Base-by-base conservation (phyloP, 129 eudicot genomes). In the Artemisia annua region DNA sequence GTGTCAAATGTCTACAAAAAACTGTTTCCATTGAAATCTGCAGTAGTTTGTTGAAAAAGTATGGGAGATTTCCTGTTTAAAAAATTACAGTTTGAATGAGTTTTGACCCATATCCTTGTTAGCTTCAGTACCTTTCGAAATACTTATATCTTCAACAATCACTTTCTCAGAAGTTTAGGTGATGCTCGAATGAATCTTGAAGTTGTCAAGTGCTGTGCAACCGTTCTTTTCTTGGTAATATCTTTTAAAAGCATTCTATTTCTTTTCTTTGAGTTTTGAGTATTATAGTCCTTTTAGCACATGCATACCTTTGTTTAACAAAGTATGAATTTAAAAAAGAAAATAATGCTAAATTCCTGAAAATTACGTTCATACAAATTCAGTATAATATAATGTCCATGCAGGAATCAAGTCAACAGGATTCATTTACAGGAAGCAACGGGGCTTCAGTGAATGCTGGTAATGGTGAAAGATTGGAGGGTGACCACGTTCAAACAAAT, bases 181-280 rank as follows among this genome's bases (percentile, higher is more conserved):
- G 99, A 95, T 81, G 97, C 86, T 16, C 88, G 97, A 73, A 85
- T 95, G 97, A 95, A 94, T 84, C 82, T 94, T 79, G 97, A 94
- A 82, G 93, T 94, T 61, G 84, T 94, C 81, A 94, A 90, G 84
- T 78, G 76, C 74, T 94, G 99, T 32, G 94, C 96, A 43, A 78
- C 96, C 2, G 99, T 94, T 51, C 78, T 90, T 35, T 90, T 94
- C 87, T 69, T 94, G 97, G 99, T 94, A 87, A 84, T 78, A 49
- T 70, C 55, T 24, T 63, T 35, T 66, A 16, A 12, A 77, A 69
- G 4, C 66, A 49, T 59, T 30, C 48, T 18, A 8, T 48, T 69
- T 69, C 0, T 11, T 28, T 18, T 59, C 16, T 51, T 51, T 13
- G 14, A 73, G 32, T 52, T 16, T 19, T 35, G 39, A 62, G 70